Base-by-base conservation (phyloP, 1,284 basidiomycete genomes). In the Cerrena zonata region DNA sequence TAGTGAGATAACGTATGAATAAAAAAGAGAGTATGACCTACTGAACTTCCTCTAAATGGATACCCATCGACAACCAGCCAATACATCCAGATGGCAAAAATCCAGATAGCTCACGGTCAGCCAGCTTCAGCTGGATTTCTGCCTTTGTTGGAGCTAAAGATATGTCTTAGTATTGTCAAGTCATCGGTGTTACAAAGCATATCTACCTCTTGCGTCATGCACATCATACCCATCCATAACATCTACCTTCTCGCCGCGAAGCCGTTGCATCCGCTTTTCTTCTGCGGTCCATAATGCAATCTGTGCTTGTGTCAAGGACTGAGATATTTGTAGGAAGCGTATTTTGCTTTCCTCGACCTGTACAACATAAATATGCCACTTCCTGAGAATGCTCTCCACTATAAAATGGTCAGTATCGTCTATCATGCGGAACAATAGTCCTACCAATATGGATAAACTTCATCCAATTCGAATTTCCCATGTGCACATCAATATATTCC, bases 381-480 rank as follows among this genome's bases (percentile, higher is more conserved):
- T 36, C 11, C 34, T 10, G 34, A 36, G 34, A n/a, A n/a, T n/a
- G n/a, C n/a, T n/a, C n/a, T n/a, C n/a, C n/a, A n/a, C n/a, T n/a
- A n/a, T n/a, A n/a, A n/a, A n/a, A n/a, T n/a, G n/a, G n/a, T n/a
- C n/a, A n/a, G n/a, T n/a, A n/a, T n/a, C n/a, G n/a, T n/a, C n/a
- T n/a, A n/a, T n/a, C n/a, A n/a, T n/a, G n/a, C n/a, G n/a, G n/a
- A n/a, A n/a, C n/a, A 45, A 12, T 45, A 11, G 7, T 12, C 43
- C 24, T 23, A 52, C 50, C 23, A 18, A 43, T 48, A 4, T 26
- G 10, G 3, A 43, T 40, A 3, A 42, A 12, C 39, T 52, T 52
- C 25, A 34, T 40, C 45, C 38, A 48, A 22, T 52, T 52, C n/a
- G 27, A 40, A 21, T 52, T 47, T 5, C 27, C 13, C 45, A 48